A percentile compares a stretch with the other conserved stretches of the same genome.
These are phyloP conservation scores for Urochloa ruziziensis DNA, from an alignment of 176 grass and related monocot genomes.

Conservation along the genomic window DNA sequence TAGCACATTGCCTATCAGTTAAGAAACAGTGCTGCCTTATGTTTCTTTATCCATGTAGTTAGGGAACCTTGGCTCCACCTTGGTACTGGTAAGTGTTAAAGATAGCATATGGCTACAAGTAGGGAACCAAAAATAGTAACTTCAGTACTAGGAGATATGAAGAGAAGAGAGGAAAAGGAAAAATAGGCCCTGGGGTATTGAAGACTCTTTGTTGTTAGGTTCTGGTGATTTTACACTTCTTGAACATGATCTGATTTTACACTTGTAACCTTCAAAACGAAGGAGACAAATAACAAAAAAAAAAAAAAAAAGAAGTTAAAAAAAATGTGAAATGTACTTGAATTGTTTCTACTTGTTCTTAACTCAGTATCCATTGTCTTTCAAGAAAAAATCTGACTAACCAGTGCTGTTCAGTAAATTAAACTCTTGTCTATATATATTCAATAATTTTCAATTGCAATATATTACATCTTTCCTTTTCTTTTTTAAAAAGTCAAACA, in stretches of 20 bases:
- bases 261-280: background rate
- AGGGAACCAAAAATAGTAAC: background rate
- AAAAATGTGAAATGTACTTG: background rate
- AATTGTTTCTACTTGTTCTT: background rate
- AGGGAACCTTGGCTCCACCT: background rate
- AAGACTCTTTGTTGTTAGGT: background rate
- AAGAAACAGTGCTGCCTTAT: background rate
- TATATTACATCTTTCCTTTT: background rate
- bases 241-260: constrained; percentile 12
- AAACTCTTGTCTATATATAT: background rate
- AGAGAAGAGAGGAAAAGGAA: background rate
- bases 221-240: background rate
- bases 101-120: background rate
- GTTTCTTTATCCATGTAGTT: background rate
- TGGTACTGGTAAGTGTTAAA: background rate
- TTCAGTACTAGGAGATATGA: background rate
- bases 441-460: background rate
- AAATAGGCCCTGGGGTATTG: background rate
- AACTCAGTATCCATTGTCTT: constrained; percentile 1
- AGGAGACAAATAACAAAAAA: constrained; percentile 13
- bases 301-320: background rate
- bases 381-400: background rate
- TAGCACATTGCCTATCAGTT: background rate
- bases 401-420: background rate
- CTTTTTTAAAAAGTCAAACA: background rate